Conservation (phyloP, 163 green algal species). For the Prototheca wickerhamii region DNA sequence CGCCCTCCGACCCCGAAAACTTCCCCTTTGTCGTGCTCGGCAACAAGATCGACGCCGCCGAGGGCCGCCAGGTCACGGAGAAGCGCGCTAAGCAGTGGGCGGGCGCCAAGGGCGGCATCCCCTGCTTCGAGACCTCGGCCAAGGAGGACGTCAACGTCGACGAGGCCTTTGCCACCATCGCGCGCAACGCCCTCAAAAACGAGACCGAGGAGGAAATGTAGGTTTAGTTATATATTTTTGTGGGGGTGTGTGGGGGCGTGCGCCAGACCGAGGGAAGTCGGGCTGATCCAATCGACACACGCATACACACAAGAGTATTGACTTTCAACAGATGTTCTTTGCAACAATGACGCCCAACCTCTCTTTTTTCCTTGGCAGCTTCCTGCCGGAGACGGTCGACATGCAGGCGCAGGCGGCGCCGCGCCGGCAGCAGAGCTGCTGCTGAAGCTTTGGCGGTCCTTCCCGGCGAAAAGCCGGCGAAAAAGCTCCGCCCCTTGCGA, state of each 20-base stretch:
- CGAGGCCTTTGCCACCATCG: slow-evolving; percentile 56
- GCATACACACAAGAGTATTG: too few relatives aligned
- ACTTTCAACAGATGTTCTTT: neutral
- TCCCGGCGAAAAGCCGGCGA: neutral
- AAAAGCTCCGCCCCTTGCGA: slow-evolving; percentile 5
- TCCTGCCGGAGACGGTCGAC: slow-evolving; percentile 72
- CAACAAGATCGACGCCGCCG: slow-evolving; percentile 79
- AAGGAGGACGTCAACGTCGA: slow-evolving; percentile 67
- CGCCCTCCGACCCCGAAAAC: slow-evolving; percentile 77
- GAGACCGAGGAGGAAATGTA: slow-evolving; percentile 80
- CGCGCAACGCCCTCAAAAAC: slow-evolving; percentile 68
- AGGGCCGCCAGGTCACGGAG: slow-evolving; percentile 61
- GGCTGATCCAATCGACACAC: neutral
- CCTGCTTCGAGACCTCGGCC: slow-evolving; percentile 93
- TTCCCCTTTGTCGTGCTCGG: slow-evolving; percentile 98
- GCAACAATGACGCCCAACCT: neutral
- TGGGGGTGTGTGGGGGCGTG: neutral
- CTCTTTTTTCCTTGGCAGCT: slow-evolving; percentile 35
- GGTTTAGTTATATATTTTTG: slow-evolving; percentile 24
- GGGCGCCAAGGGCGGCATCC: slow-evolving; percentile 79
- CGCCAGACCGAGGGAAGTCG: neutral
- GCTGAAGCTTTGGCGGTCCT: slow-evolving; percentile 13
- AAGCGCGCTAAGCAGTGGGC: slow-evolving; percentile 95
- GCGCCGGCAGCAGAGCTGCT: slow-evolving; percentile 27
- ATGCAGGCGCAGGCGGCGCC: slow-evolving; percentile 50